phyloP scores from a whole-genome alignment of 2,329 filamentous ascomycete species.

The Didymella exigua region DNA sequence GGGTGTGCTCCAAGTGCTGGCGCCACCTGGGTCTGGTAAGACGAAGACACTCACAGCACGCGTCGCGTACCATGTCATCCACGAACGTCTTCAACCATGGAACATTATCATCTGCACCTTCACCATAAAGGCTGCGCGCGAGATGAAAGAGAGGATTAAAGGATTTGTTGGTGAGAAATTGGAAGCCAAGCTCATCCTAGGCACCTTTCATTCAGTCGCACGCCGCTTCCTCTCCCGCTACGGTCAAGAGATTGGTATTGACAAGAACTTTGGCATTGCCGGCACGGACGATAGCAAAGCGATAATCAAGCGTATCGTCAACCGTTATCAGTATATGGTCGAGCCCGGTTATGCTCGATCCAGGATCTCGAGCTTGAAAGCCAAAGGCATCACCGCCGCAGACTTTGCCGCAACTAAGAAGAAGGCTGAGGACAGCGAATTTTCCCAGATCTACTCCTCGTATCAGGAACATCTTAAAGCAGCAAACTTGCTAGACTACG shows the following conservation, averaged over 20 bases:
- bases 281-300: slow-evolving; percentile 80
- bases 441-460: slow-evolving; percentile 69
- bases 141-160: slow-evolving; percentile 90
- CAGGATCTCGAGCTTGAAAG: slow-evolving; percentile 73
- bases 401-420: slow-evolving; percentile 50
- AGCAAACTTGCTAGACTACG: slow-evolving; percentile 89
- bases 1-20: slow-evolving; percentile 65
- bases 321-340: slow-evolving; percentile 69
- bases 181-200: slow-evolving; percentile 79
- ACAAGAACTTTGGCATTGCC: slow-evolving; percentile 86
- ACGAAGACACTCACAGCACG: slow-evolving; percentile 94
- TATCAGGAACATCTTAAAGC: slow-evolving; percentile 77
- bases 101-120: slow-evolving; percentile 96
- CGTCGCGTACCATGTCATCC: slow-evolving; percentile 83
- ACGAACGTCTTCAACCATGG: slow-evolving; percentile 74
- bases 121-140: slow-evolving; percentile 89
- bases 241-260: slow-evolving; percentile 80
- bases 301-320: slow-evolving; percentile 82
- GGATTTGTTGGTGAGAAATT: slow-evolving; percentile 77
- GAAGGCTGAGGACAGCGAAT: slow-evolving; percentile 65
- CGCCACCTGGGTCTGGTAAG: slow-evolving; percentile 77
- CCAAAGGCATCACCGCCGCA: slow-evolving; percentile 58
- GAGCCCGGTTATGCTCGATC: slow-evolving; percentile 73
- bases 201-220: slow-evolving; percentile 94
- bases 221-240: slow-evolving; percentile 83